Evolutionary conservation across 495 filamentous ascomycete species (phyloP).

Genomic region (Aspergillus biplanus): DNA sequence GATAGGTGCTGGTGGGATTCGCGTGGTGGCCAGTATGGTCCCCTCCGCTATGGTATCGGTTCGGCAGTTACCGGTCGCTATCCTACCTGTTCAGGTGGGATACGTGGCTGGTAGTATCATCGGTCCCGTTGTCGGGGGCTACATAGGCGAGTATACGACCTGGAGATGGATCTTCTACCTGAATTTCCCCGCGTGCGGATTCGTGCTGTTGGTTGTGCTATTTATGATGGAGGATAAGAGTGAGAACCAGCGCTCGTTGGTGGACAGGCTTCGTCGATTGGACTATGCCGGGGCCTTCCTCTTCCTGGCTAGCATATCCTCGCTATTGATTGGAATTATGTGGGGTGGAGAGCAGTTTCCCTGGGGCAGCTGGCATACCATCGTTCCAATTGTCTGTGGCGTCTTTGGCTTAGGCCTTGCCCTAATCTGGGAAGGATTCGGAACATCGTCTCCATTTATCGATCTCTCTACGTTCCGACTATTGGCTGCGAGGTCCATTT

Average conservation of each 20-base stretch:
- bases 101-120: neutral
- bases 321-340: neutral
- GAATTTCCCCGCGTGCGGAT: neutral
- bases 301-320: neutral
- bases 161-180: conserved; percentile 4
- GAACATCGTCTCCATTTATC: neutral
- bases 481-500: neutral
- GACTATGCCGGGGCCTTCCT: neutral
- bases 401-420: neutral
- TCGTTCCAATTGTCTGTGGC: neutral
- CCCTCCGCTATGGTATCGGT: too few relatives aligned
- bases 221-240: neutral
- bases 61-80: too few relatives aligned
- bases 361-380: neutral
- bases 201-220: neutral
- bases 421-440: neutral
- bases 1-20: too few relatives aligned
- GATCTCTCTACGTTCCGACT: neutral
- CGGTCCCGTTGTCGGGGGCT: neutral
- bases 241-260: neutral
- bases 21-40: too few relatives aligned
- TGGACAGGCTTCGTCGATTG: neutral
- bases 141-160: neutral
- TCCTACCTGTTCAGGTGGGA: too few relatives aligned
- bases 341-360: neutral